Base-by-base conservation (phyloP, 2,329 filamentous ascomycete species). In the Aspergillus fijiensis region DNA sequence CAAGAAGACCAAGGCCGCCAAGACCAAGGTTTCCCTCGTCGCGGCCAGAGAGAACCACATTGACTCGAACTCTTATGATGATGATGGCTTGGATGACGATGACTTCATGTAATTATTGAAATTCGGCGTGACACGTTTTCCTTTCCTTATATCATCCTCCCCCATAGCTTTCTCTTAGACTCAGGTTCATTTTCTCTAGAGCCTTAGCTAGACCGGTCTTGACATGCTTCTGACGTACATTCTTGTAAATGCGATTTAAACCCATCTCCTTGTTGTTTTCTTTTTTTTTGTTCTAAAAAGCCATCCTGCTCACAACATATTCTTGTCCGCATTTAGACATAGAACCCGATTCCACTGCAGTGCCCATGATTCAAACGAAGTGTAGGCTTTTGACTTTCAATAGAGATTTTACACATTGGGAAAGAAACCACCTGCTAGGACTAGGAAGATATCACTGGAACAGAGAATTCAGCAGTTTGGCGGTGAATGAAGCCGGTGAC, bases 1-100 rank as follows among this genome's bases (percentile, higher is more conserved):
- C 71, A 99, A 98, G 90, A 99, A 98, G 87, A 87, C 84, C 69
- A 98, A 98, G 85, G 93, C 93, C 4, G 90, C 91, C 63, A 98
- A 98, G 87, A 96, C 90, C 45, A 99, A 99, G 87, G 87, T 90
- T 19, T 89, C 87, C 6, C 82, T 98, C 53, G 89, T 90, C 58
- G 87, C 60, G 80, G 78, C 72, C 80, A 89, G 72, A 79, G 83
- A 79, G 75, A 83, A 70, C 78, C 76, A 69, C 83, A 83, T 75
- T 63, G 94, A 98, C 76, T 87, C 86, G n/a, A 85, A 84, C 59
- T 81, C 86, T 51, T 96, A 98, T 31, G 89, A 92, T 57, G 90
- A 91, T 62, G 94, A 91, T 79, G 94, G 96, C 86, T 91, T 82
- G 83, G 92, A 88, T 56, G 79, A 81, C 64, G 79, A 79, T 68